Base-by-base conservation (phyloP, 1,284 basidiomycete species). In the Somion occarium region DNA sequence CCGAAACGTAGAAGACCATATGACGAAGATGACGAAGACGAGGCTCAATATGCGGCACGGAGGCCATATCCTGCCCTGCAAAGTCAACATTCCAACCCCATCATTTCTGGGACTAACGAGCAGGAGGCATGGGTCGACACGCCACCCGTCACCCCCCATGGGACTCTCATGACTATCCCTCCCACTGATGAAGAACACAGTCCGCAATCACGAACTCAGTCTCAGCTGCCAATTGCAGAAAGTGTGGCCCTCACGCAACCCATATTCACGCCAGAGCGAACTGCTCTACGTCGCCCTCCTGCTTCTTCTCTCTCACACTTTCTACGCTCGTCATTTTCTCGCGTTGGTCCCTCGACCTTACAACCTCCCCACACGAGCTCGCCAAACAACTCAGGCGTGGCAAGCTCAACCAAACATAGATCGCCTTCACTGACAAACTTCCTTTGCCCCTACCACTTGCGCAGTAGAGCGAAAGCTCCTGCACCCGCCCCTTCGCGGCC, bases 91-190 rank as follows among this genome's bases (percentile, higher is more conserved):
- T n/a, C n/a, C n/a, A n/a, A n/a, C n/a, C n/a, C n/a, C n/a, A n/a
- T n/a, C n/a, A n/a, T n/a, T n/a, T n/a, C n/a, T n/a, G n/a, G n/a
- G n/a, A n/a, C n/a, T n/a, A n/a, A n/a, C n/a, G n/a, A n/a, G n/a
- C n/a, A n/a, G n/a, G 73, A 75, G 23, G 58, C 64, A 4, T 73
- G 70, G 53, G 63, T 79, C 48, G 69, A 72, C 48, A 79, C 80
- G 1, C 80, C 83, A 2, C 56, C 75, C 27, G 69, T 76, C 22
- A 81, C 79, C 13, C 83, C 82, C 0, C 74, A 76, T 51, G 75
- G 77, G 30, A 79, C 78, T 3, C 63, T 34, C 15, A 34, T 7
- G 15, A 7, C 30, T 7, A 15, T 34, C 15, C 7, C 30, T 7
- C 30, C 30, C 7, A 15, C 30, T 15, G 30, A 34, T 34, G 30